A percentile compares a stretch with the other conserved stretches of the same genome.
Evolutionary conservation across 768 basidiomycete species (phyloP).

Genomic region (Podaxis mareebaensis): DNA sequence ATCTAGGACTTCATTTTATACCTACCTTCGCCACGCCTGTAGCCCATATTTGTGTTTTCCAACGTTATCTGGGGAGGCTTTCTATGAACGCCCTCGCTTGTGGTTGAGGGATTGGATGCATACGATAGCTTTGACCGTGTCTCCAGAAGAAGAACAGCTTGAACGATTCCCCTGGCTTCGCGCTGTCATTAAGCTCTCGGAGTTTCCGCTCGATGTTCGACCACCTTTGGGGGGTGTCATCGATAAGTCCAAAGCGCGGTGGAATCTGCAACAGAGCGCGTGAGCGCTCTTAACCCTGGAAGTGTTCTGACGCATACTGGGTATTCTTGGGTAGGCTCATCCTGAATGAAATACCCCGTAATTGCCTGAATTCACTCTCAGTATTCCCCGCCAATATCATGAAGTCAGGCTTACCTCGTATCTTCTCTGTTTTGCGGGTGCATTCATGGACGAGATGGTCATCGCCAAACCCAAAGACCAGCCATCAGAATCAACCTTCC

Average conservation of each 20-base stretch:
- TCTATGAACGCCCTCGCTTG: conserved; percentile 1
- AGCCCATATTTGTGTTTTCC: conserved; percentile 59
- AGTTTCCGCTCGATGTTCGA: conserved; percentile 40
- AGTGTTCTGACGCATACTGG: background rate
- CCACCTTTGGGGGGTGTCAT: conserved; percentile 53
- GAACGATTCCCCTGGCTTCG: conserved; percentile 41
- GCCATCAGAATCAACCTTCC: background rate
- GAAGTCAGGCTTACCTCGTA: background rate
- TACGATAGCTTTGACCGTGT: conserved; percentile 77
- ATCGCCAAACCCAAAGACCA: background rate
- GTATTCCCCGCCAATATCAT: background rate
- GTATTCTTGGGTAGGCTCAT: background rate
- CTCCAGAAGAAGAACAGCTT: conserved; percentile 68
- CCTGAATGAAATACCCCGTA: conserved; percentile 1
- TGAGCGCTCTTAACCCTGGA: background rate
- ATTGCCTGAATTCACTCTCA: background rate
- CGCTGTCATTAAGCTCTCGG: conserved; percentile 44
- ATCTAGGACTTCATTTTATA: conserved; percentile 29
- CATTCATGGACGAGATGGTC: conserved; percentile 3
- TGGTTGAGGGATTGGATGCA: conserved; percentile 25
- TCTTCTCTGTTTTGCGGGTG: background rate
- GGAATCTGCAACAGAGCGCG: conserved; percentile 41
- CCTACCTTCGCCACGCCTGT: conserved; percentile 56
- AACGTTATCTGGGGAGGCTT: conserved; percentile 56
- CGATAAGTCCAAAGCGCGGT: conserved; percentile 58